Evolutionary conservation across 768 basidiomycete genomes (phyloP).

Genomic region (Glaciozyma martinii): DNA sequence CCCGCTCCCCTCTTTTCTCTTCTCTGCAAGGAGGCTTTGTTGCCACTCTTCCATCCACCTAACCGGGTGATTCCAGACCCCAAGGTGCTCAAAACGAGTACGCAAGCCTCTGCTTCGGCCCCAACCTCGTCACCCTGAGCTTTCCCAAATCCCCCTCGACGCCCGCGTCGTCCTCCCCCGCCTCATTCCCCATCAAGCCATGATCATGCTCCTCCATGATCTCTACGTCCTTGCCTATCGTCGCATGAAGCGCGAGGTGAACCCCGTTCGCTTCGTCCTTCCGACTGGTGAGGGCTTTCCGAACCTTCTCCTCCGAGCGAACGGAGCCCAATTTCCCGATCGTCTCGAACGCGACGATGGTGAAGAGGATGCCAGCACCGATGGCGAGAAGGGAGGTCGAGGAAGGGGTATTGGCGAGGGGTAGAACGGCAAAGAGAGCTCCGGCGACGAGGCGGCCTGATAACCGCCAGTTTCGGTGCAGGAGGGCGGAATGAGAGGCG

Average conservation of each 20-base stretch:
- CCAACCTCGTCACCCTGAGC: too few species aligned
- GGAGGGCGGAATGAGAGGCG: background rate
- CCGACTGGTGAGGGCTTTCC: background rate
- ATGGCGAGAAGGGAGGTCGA: background rate
- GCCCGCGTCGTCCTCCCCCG: conserved; percentile 3
- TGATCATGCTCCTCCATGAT: background rate
- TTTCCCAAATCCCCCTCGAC: background rate
- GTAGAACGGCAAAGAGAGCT: conserved; percentile 6
- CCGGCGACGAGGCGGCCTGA: background rate
- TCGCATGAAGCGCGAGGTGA: background rate
- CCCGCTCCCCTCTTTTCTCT: too few species aligned
- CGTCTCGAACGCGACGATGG: conserved; percentile 1
- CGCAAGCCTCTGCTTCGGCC: too few species aligned
- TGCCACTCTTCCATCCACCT: too few species aligned
- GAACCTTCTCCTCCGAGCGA: background rate
- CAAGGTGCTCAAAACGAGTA: too few species aligned
- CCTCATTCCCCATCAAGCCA: background rate
- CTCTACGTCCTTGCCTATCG: background rate
- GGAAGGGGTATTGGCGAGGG: conserved; percentile 3
- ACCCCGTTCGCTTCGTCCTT: background rate
- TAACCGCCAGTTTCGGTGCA: conserved; percentile 4
- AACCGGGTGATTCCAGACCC: too few species aligned
- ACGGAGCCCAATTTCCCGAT: conserved; percentile 9
- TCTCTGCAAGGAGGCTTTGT: too few species aligned
- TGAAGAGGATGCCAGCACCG: background rate